Percentiles rank a stretch among this genome's conserved stretches.
Evolutionary conservation across 164 flowering plant species (phyloP).

Genomic region (Nelumbo lutea): DNA sequence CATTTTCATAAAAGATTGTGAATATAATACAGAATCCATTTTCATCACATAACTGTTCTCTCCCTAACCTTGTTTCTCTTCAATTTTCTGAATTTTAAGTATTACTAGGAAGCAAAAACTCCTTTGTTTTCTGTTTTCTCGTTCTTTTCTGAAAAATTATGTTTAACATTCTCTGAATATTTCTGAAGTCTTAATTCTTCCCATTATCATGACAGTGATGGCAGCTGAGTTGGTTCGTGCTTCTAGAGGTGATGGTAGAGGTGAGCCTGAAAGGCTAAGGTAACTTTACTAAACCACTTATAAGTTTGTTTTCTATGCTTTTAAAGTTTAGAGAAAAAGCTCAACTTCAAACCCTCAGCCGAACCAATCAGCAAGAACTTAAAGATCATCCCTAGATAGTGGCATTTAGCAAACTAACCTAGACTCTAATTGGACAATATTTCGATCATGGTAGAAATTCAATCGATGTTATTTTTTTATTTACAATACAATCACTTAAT

Average conservation of each 20-base stretch:
- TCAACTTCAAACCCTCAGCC: too few relatives aligned
- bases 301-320: too few relatives aligned
- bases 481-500: too few relatives aligned
- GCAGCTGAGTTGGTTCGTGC: constrained; percentile 92
- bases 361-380: too few relatives aligned
- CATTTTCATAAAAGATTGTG: not conserved
- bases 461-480: too few relatives aligned
- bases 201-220: constrained; percentile 62
- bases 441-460: too few relatives aligned
- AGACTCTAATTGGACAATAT: too few relatives aligned
- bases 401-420: too few relatives aligned
- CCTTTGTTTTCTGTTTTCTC: not conserved
- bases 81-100: not conserved
- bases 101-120: not conserved
- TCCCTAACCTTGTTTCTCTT: not conserved
- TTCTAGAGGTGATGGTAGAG: constrained; percentile 55
- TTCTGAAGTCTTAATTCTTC: not conserved
- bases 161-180: not conserved
- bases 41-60: not conserved
- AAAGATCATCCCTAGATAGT: too few relatives aligned
- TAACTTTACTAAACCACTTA: constrained; percentile 7
- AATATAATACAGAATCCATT: too few relatives aligned
- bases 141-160: not conserved
- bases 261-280: constrained; percentile 83
- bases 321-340: too few relatives aligned